A percentile compares a stretch with the other conserved stretches of the same genome.
These are phyloP conservation scores for Tolypocladium endophyticum DNA, from an alignment of 2,329 filamentous ascomycete species.

Conservation along the genomic window DNA sequence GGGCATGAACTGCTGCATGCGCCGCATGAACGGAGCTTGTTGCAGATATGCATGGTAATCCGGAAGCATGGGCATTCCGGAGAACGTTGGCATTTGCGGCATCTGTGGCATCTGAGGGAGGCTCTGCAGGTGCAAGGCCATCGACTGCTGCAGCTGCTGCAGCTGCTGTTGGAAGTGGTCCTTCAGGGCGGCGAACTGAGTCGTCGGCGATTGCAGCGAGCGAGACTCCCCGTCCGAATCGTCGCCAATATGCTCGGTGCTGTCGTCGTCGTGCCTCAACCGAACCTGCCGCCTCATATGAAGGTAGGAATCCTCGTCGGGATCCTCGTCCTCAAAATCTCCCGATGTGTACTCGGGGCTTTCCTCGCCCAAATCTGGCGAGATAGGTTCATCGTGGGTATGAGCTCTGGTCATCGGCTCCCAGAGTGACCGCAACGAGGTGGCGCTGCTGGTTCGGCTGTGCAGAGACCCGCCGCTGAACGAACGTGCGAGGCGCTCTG, in stretches of 20 bases:
- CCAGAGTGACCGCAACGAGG: constrained; percentile 58
- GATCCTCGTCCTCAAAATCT: constrained; percentile 31
- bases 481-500: constrained; percentile 52
- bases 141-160: constrained; percentile 64
- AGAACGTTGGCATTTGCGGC: constrained; percentile 42
- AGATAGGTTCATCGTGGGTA: constrained; percentile 23
- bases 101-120: constrained; percentile 42
- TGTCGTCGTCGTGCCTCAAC: constrained; percentile 19
- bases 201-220: constrained; percentile 41
- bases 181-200: constrained; percentile 58
- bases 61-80: constrained; percentile 52
- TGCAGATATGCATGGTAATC: constrained; percentile 62
- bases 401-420: constrained; percentile 34
- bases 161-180: constrained; percentile 66
- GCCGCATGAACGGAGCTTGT: constrained; percentile 52
- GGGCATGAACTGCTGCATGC: constrained; percentile 64
- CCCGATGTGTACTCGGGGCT: constrained; percentile 34
- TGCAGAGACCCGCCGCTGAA: constrained; percentile 52
- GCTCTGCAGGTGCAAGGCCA: constrained; percentile 57
- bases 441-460: constrained; percentile 55
- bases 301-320: constrained; percentile 24
- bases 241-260: constrained; percentile 23
- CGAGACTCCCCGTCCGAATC: constrained; percentile 22
- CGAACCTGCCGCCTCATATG: constrained; percentile 23
- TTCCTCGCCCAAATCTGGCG: constrained; percentile 30